These are phyloP conservation scores for Tubosaeta brunneosetosa DNA, from an alignment of 768 basidiomycete species.

Conservation along the genomic window DNA sequence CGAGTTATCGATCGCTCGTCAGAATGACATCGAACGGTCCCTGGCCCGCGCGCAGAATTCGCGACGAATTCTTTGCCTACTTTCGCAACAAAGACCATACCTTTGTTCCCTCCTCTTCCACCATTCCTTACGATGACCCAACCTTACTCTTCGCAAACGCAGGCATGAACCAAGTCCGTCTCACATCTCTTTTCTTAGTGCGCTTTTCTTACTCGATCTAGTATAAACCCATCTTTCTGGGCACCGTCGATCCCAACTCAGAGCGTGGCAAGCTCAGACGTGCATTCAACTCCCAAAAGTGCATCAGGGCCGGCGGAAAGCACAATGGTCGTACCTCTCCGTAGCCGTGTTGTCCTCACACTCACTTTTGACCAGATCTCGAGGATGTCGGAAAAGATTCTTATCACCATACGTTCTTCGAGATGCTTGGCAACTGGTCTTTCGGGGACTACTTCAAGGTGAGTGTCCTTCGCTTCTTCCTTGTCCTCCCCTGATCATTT, in stretches of 20 bases:
- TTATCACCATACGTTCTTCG: slow-evolving; percentile 97
- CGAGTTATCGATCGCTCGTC: slow-evolving; percentile 22
- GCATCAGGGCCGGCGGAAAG: slow-evolving; percentile 97
- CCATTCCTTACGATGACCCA: slow-evolving; percentile 96
- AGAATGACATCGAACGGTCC: slow-evolving; percentile 34
- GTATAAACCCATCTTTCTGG: slow-evolving; percentile 98
- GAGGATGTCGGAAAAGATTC: slow-evolving; percentile 99
- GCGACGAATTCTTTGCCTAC: slow-evolving; percentile 88
- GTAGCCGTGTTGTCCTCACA: background rate
- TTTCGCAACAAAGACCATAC: slow-evolving; percentile 78
- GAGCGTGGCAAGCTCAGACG: slow-evolving; percentile 87
- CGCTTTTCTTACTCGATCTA: slow-evolving; percentile 31
- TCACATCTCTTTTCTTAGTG: background rate
- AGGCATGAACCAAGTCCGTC: slow-evolving; percentile 85
- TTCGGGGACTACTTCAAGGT: slow-evolving; percentile 99
- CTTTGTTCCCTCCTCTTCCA: slow-evolving; percentile 86
- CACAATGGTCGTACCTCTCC: slow-evolving; percentile 71
- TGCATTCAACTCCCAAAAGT: slow-evolving; percentile 96
- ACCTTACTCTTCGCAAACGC: slow-evolving; percentile 98
- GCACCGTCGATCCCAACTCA: slow-evolving; percentile 93
- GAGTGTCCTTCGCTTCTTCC: slow-evolving; percentile 6
- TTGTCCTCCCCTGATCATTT: slow-evolving; percentile 3
- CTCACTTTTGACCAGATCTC: slow-evolving; percentile 55
- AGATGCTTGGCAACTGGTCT: slow-evolving; percentile 99
- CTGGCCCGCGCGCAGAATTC: slow-evolving; percentile 81